Evolutionary conservation across 2,329 filamentous ascomycete species (phyloP), one percentile per base, ranked within the genome.

Genomic region (Ophidiomyces ophidiicola): DNA sequence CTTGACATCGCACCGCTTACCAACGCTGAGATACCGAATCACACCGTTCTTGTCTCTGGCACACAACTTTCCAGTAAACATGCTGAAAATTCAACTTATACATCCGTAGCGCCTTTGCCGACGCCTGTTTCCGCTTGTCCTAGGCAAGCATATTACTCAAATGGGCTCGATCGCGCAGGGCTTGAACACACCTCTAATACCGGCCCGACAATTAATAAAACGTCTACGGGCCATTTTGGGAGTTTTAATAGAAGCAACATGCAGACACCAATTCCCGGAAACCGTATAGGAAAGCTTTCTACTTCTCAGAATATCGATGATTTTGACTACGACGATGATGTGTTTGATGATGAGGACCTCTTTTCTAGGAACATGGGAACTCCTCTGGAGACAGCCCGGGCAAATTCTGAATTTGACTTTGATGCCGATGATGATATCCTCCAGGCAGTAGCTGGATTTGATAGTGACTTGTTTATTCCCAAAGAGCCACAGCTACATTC

Each of bases 381-480:
- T 15, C 59, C 61, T 2, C 37, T 44, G 2, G 43, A 43, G 23
- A 46, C 40, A 20, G 40, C 41, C 0, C 45, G 48, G 14, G 49
- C 52, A 15, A 36, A 53, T 15, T 56, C 63, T 38, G 63, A 67
- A 12, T 66, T 65, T 46, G 62, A 63, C 24, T 53, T 60, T 41
- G 59, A 61, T 43, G 57, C 56, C 23, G 61, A 62, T 43, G 60
- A 63, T 36, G 63, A 66, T 20, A 61, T 68, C 51, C 51, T 66
- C n/a, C 60, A 67, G 41, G 59, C 49, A 25, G 58, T 57, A n/a
- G 56, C 60, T 29, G 48, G 54, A 42, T 51, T 64, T 21, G 56
- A 63, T 15, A 51, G 56, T 35, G 47, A 48, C 29, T 41, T 28
- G 6, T 12, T 20, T 25, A 19, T 11, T 6, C 24, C 17, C 24